Conservation (phyloP, 768 basidiomycete species). For the Pisolithus microcarpus region DNA sequence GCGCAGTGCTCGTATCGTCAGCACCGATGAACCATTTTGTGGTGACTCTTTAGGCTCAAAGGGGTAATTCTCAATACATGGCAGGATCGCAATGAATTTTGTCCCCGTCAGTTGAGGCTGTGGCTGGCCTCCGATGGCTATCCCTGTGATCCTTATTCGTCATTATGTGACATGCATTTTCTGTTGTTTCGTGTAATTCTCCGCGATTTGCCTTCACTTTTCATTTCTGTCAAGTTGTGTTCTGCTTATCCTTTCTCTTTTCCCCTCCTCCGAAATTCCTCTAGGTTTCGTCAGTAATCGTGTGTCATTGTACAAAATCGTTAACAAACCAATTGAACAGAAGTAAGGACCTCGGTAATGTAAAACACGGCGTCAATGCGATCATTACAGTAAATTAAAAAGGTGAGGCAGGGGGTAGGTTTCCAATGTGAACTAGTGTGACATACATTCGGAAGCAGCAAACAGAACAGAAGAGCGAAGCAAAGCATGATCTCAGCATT, state of each 20-base stretch:
- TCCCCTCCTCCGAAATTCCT: background rate
- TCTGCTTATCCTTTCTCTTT: background rate
- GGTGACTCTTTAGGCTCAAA: conserved; percentile 18
- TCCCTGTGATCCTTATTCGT: conserved; percentile 26
- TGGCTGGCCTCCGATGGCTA: background rate
- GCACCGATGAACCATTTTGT: conserved; percentile 23
- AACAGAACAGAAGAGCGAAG: no score
- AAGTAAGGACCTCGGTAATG: conserved; percentile 30
- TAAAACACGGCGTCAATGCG: no score
- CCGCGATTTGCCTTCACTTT: background rate
- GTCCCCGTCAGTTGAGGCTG: background rate
- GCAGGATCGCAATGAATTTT: conserved; percentile 4
- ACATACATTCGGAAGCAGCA: no score
- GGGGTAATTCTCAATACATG: conserved; percentile 16
- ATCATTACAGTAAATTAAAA: no score
- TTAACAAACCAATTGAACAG: conserved; percentile 36
- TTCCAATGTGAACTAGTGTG: no score
- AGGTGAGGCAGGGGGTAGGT: no score
- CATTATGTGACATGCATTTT: conserved; percentile 17
- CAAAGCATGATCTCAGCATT: no score
- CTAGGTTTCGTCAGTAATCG: conserved; percentile 6
- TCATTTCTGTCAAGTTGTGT: conserved; percentile 4
- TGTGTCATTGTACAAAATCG: conserved; percentile 8
- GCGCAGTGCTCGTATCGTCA: conserved; percentile 22
- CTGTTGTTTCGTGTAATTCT: conserved; percentile 8